phyloP scores from a whole-genome alignment of 2,329 filamentous ascomycete species.

The Boeremia lycopersici region DNA sequence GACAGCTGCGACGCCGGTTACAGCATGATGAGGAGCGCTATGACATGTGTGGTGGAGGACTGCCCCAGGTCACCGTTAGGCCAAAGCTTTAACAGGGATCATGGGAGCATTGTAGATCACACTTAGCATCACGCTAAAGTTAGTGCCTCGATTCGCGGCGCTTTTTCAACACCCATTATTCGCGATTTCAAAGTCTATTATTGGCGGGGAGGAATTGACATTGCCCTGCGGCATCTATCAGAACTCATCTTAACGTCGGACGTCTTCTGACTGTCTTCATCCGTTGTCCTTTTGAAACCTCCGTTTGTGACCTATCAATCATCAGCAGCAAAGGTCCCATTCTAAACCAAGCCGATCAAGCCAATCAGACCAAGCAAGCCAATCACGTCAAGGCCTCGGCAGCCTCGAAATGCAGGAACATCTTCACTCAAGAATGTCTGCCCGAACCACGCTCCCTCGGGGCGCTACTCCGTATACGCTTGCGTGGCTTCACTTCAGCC shows the following conservation, averaged over 20 bases:
- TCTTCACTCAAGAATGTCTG: background rate
- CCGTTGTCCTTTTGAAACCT: no score
- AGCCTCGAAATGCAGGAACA: background rate
- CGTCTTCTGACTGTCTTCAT: no score
- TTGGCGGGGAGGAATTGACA: background rate
- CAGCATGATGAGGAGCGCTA: background rate
- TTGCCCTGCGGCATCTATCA: no score
- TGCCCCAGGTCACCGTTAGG: background rate
- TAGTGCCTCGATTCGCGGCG: background rate
- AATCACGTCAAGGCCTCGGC: background rate
- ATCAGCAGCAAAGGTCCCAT: background rate
- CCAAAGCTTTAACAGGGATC: background rate
- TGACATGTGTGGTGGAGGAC: background rate
- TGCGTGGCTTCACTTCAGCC: background rate
- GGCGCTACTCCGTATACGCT: background rate
- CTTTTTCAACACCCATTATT: background rate
- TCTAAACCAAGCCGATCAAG: background rate
- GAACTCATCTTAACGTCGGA: no score
- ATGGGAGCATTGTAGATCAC: background rate
- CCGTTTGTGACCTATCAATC: background rate
- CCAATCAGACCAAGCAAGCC: background rate
- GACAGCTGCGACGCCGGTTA: slow-evolving; percentile 5
- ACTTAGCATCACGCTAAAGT: slow-evolving; percentile 1
- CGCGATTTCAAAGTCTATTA: background rate
- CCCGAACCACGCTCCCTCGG: background rate